phyloP scores from a whole-genome alignment of 202 grass and related monocot genomes.

The Saccharum hybrid region DNA sequence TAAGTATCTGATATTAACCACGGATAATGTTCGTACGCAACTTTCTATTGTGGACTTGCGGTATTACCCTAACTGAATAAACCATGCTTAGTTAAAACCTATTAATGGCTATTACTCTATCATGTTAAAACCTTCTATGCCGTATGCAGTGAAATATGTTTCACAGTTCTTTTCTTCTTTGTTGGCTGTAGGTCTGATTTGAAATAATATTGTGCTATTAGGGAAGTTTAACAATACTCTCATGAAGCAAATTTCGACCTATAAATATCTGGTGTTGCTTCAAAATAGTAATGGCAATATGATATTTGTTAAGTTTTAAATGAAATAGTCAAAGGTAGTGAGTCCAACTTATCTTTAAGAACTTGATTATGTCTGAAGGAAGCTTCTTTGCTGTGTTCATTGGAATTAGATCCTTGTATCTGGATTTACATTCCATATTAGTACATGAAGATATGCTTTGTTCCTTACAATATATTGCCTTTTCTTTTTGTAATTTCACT shows the following conservation, averaged over 20 bases:
- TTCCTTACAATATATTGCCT: neutral
- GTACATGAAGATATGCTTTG: slow-evolving; percentile 1
- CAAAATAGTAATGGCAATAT: neutral
- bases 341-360: slow-evolving; percentile 25
- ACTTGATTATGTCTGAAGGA: slow-evolving; percentile 29
- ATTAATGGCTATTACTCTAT: slow-evolving; percentile 13
- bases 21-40: neutral
- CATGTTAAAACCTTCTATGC: slow-evolving; percentile 27
- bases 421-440: slow-evolving; percentile 24
- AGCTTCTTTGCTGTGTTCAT: slow-evolving; percentile 23
- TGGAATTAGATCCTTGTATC: slow-evolving; percentile 24
- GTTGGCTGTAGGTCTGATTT: neutral
- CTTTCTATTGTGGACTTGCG: neutral
- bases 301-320: slow-evolving; percentile 14
- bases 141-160: neutral
- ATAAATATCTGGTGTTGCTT: slow-evolving; percentile 44
- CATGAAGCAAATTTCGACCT: slow-evolving; percentile 23
- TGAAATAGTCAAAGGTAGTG: slow-evolving; percentile 15
- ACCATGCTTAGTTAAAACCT: slow-evolving; percentile 12
- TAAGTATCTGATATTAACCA: slow-evolving; percentile 23
- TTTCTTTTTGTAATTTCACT: slow-evolving; percentile 26
- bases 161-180: neutral
- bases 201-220: slow-evolving; percentile 18
- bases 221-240: neutral
- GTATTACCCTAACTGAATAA: slow-evolving; percentile 6